A percentile compares a stretch with the other conserved stretches of the same genome.
These are phyloP conservation scores for Pezizomycotina sp. DNA, from an alignment of 2,329 filamentous ascomycete species.

Conservation along the genomic window DNA sequence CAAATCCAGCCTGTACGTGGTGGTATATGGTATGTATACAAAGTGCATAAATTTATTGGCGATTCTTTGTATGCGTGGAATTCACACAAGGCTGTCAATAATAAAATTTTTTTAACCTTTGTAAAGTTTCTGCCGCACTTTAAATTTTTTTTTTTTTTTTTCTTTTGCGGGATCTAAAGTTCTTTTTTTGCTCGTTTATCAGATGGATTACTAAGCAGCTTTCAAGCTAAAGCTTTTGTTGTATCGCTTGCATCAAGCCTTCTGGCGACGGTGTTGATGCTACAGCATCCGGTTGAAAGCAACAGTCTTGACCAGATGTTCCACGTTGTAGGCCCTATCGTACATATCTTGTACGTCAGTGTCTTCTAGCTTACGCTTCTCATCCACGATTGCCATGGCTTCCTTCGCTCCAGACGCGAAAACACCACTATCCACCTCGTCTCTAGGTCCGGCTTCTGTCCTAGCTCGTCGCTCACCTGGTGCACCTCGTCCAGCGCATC, in stretches of 20 bases:
- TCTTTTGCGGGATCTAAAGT: too few relatives aligned
- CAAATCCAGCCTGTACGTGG: too few relatives aligned
- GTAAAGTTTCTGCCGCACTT: too few relatives aligned
- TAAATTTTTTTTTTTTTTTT: too few relatives aligned
- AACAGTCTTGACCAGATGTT: conserved; percentile 51
- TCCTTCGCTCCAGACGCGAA: conserved; percentile 47
- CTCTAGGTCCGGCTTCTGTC: conserved; percentile 14
- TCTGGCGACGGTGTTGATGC: conserved; percentile 67
- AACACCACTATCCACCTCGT: conserved; percentile 61
- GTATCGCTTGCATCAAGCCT: conserved; percentile 55
- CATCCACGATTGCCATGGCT: conserved; percentile 40
- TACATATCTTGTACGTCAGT: conserved; percentile 50
- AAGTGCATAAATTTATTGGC: too few relatives aligned
- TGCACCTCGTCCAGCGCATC: conserved; percentile 30
- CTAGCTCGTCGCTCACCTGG: conserved; percentile 14
- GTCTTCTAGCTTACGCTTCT: conserved; percentile 34
- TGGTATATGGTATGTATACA: too few relatives aligned
- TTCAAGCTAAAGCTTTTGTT: conserved; percentile 23
- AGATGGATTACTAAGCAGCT: too few relatives aligned
- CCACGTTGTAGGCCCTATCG: conserved; percentile 87
- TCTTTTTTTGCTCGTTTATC: too few relatives aligned
- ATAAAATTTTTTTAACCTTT: too few relatives aligned
- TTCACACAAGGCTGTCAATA: too few relatives aligned
- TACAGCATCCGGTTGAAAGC: conserved; percentile 57
- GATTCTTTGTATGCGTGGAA: too few relatives aligned